Evolutionary conservation across 345 rosid species (phyloP), one percentile per base, ranked within the genome.

Genomic region (Passiflora organensis): DNA sequence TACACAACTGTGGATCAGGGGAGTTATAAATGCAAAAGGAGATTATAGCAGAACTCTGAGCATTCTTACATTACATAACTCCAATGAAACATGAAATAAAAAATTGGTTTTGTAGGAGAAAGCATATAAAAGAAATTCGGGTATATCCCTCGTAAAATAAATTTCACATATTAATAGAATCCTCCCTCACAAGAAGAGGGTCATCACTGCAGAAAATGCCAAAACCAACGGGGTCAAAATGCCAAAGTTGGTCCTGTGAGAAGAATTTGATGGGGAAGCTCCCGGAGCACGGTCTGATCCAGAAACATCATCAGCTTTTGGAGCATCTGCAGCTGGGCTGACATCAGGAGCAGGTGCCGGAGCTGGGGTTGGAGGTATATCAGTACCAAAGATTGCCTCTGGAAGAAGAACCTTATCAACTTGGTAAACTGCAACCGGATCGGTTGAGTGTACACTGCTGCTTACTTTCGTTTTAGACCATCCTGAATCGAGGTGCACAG

Each of bases 351-450:
- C 82, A 0, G 93, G 95, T 13, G 95, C 89, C 5, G 96, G 96
- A 36, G 94, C 94, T 6, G 96, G 78, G 52, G 72, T 72, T 52
- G 99, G 95, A 53, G 99, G 95, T 0, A 93, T 84, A 62, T 93
- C 83, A 0, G 91, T 82, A 19, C 99, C 96, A 48, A 88, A 93
- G 62, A 93, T 89, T 1, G 89, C 89, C 64, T 80, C 88, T 0
- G 99, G 96, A 44, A 88, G 77, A 41, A 89, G 85, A 60, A 89
- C 94, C 10, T 63, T 76, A 32, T 89, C 78, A 10, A 93, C 91
- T 69, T 89, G 82, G 76, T 86, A 93, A 13, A 93, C 37, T 12
- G 99, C 95, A 15, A 89, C 89, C 1, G 91, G 99, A 17, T 81
- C 70, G 1, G 94, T 84, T 2, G 99, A 81, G 61, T 63, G 72